Percentiles rank a stretch among this genome's conserved stretches.
Evolutionary conservation across 768 basidiomycete species (phyloP).

Genomic region (Leucosporidium creatinivorum): DNA sequence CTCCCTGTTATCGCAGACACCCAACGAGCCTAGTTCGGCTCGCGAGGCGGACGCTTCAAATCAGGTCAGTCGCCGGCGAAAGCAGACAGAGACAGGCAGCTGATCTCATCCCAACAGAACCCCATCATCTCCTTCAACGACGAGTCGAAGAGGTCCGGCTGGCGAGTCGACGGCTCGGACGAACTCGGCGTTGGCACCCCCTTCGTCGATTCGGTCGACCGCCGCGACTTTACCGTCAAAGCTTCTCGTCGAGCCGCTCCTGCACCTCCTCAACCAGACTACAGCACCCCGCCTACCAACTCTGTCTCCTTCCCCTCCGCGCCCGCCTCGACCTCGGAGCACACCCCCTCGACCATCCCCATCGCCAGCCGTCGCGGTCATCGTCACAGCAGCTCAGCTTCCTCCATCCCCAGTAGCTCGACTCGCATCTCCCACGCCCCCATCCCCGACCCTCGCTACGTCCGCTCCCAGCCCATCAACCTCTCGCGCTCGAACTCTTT

Average conservation of each 20-base stretch:
- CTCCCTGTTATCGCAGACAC: too few relatives aligned
- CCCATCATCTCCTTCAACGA: too few relatives aligned
- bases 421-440: conserved; percentile 7
- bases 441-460: conserved; percentile 16
- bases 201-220: neutral
- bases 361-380: neutral
- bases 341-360: neutral
- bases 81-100: too few relatives aligned
- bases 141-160: too few relatives aligned
- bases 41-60: too few relatives aligned
- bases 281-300: too few relatives aligned
- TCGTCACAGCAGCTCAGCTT: conserved; percentile 1
- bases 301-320: neutral
- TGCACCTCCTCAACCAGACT: neutral
- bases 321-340: neutral
- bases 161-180: too few relatives aligned
- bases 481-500: conserved; percentile 10
- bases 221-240: conserved; percentile 6
- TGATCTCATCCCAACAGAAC: too few relatives aligned
- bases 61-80: too few relatives aligned
- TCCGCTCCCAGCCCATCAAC: conserved; percentile 25
- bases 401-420: neutral
- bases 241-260: conserved; percentile 1
- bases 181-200: too few relatives aligned
- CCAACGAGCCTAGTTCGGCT: too few relatives aligned